Evolutionary conservation across 2,329 filamentous ascomycete species (phyloP), one percentile per base, ranked within the genome.

Genomic region (Claviceps sp.): DNA sequence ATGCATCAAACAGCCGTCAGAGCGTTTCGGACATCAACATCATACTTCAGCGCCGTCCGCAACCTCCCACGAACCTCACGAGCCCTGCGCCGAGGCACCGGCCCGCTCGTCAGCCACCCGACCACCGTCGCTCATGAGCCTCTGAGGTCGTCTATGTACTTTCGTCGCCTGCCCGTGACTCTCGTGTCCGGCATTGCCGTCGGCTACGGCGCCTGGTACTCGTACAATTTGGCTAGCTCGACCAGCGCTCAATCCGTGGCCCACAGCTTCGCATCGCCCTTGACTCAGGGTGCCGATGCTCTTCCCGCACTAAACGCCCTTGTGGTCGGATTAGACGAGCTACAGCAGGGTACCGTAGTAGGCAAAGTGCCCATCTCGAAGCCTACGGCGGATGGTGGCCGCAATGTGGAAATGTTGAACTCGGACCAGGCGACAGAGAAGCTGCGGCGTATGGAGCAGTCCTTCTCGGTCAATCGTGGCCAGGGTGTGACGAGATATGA

Each of bases 401-500:
- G 86, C 63, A 85, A 96, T 37, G 75, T 98, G 54, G 91, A 96
- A 73, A 98, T 98, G 91, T 75, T 98, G 68, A 94, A 87, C 11
- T 87, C 91, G 1, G 91, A 96, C 54, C 90, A 98, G 74, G 89
- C 89, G 24, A 94, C 89, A 14, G 80, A 88, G 62, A 95, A 91
- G 72, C 72, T 98, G 61, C 79, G 93, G 59, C 84, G 85, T 65
- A 88, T 88, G 63, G 89, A 98, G 70, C 84, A 95, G 71, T 96
- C 90, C 34, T 97, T 90, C 68, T 73, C 89, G 9, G 88, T 98
- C 42, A 89, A 89, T 54, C 77, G 93, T 50, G 94, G 93, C 14
- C 80, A 88, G 65, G 93, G 93, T 40, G 91, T 98, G 41, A 84
- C 95, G 56, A 82, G 93, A 58, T 98, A 98, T 64, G 93, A 98